Percentiles rank a stretch among this genome's conserved stretches.
Evolutionary conservation across 2,329 filamentous ascomycete genomes (phyloP).

Genomic region (Oidium heveae): DNA sequence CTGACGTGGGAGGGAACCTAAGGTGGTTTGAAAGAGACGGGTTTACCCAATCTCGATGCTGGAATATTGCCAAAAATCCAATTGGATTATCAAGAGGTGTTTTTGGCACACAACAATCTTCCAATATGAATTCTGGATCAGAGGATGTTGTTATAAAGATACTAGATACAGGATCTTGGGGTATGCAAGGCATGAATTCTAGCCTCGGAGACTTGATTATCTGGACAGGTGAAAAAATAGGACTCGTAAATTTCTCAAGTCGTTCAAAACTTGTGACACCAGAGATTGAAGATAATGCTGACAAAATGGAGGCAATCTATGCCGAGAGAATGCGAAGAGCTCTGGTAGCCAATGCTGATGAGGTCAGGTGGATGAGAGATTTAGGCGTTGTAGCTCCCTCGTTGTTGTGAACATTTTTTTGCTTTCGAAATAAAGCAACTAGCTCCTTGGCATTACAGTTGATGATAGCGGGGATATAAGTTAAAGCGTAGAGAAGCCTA

Average conservation of each 20-base stretch:
- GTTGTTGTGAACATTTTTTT: too few relatives aligned
- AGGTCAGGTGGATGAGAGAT: conserved; percentile 8
- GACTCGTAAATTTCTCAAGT: conserved; percentile 39
- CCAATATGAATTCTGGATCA: conserved; percentile 18
- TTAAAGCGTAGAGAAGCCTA: too few relatives aligned
- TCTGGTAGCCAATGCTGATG: conserved; percentile 34
- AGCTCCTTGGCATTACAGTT: too few relatives aligned
- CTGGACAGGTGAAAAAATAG: conserved; percentile 73
- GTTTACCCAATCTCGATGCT: conserved; percentile 28
- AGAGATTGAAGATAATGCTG: conserved; percentile 22
- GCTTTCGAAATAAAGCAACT: too few relatives aligned
- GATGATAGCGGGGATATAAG: too few relatives aligned
- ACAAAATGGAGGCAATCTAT: conserved; percentile 32
- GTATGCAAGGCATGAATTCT: conserved; percentile 18
- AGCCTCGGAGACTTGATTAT: conserved; percentile 44
- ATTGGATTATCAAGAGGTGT: conserved; percentile 21
- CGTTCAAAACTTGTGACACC: conserved; percentile 20
- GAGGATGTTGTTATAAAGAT: conserved; percentile 66
- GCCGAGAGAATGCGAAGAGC: conserved; percentile 48
- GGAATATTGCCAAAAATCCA: conserved; percentile 30
- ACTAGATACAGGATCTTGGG: conserved; percentile 18
- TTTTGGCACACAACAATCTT: conserved; percentile 21
- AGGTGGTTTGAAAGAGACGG: conserved; percentile 86
- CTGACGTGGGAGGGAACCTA: conserved; percentile 59
- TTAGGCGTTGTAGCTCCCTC: conserved; percentile 3